A percentile compares a stretch with the other conserved stretches of the same genome.
phyloP scores from a whole-genome alignment of 805 yeast species.

The Cyberlindnera subsufficiens region DNA sequence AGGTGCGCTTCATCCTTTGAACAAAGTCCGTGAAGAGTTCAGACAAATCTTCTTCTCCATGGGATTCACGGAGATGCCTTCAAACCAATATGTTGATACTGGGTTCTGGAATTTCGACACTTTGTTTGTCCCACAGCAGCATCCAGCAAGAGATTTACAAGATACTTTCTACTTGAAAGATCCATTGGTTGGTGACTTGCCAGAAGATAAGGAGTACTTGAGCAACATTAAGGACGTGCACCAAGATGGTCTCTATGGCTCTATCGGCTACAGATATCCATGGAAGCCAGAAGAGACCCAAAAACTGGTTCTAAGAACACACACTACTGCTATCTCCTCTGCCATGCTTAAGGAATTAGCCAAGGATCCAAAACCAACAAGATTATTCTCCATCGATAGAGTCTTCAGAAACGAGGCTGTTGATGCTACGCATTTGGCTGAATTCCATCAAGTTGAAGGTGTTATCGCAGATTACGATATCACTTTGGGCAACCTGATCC shows the following conservation, averaged over 20 bases:
- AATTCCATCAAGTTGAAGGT: constrained; percentile 99
- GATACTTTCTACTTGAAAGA: constrained; percentile 97
- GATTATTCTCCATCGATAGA: constrained; percentile 93
- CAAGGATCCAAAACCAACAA: constrained; percentile 77
- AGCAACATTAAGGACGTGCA: constrained; percentile 78
- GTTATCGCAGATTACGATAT: constrained; percentile 94
- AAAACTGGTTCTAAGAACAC: constrained; percentile 92
- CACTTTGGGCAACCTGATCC: constrained; percentile 93
- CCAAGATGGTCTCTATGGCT: constrained; percentile 84
- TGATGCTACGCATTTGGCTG: constrained; percentile 98
- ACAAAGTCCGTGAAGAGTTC: constrained; percentile 95
- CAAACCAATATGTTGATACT: constrained; percentile 95
- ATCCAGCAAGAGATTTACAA: constrained; percentile 98
- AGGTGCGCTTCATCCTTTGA: constrained; percentile 95
- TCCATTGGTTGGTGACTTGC: constrained; percentile 75
- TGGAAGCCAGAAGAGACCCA: constrained; percentile 92
- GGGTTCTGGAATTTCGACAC: constrained; percentile 99
- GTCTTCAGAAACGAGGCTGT: constrained; percentile 99
- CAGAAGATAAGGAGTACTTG: constrained; percentile 76
- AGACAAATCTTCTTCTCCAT: constrained; percentile 94
- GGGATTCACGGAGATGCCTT: constrained; percentile 99
- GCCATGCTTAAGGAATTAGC: constrained; percentile 85
- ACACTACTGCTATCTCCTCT: constrained; percentile 93
- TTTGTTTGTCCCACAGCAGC: constrained; percentile 96
- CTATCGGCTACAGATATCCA: constrained; percentile 97